A percentile compares a stretch with the other conserved stretches of the same genome.
phyloP scores from a whole-genome alignment of 1,284 basidiomycete genomes.

The Cutaneotrichosporon daszewskae region DNA sequence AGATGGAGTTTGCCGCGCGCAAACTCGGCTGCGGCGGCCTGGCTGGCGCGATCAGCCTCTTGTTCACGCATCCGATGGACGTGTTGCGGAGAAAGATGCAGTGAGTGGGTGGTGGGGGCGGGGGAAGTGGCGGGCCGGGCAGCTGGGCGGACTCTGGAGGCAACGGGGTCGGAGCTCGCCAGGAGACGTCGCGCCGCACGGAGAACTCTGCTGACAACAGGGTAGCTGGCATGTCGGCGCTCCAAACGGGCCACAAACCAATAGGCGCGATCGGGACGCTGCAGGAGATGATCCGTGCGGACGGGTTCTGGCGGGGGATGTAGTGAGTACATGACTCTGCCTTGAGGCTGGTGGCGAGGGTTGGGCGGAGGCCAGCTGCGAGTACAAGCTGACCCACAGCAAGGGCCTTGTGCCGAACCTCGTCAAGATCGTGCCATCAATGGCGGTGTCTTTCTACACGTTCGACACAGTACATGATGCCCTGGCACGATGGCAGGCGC shows the following conservation, averaged over 20 bases:
- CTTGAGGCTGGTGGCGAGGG: not conserved
- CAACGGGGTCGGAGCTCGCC: not conserved
- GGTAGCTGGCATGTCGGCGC: constrained; percentile 66
- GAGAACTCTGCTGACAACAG: not conserved
- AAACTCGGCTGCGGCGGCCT: constrained; percentile 52
- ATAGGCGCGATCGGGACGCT: constrained; percentile 71
- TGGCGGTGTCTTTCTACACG: constrained; percentile 63
- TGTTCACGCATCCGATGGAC: constrained; percentile 92
- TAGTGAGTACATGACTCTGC: constrained; percentile 31
- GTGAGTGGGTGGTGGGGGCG: constrained; percentile 50
- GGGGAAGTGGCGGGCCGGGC: not conserved
- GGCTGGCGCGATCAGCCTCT: constrained; percentile 71
- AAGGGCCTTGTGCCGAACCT: constrained; percentile 88
- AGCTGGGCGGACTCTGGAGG: too few species aligned
- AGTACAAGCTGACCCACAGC: constrained; percentile 44
- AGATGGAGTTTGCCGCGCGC: constrained; percentile 30
- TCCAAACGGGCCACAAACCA: constrained; percentile 58
- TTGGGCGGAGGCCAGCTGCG: not conserved
- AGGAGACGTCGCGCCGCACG: not conserved
- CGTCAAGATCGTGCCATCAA: constrained; percentile 78
- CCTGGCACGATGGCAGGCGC: constrained; percentile 20
- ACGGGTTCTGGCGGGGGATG: constrained; percentile 57
- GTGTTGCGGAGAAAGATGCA: constrained; percentile 93
- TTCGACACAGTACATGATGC: constrained; percentile 47
- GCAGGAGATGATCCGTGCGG: constrained; percentile 60